These are phyloP conservation scores for Camellia granthamiana DNA, from an alignment of 148 eudicot species.

Conservation along the genomic window DNA sequence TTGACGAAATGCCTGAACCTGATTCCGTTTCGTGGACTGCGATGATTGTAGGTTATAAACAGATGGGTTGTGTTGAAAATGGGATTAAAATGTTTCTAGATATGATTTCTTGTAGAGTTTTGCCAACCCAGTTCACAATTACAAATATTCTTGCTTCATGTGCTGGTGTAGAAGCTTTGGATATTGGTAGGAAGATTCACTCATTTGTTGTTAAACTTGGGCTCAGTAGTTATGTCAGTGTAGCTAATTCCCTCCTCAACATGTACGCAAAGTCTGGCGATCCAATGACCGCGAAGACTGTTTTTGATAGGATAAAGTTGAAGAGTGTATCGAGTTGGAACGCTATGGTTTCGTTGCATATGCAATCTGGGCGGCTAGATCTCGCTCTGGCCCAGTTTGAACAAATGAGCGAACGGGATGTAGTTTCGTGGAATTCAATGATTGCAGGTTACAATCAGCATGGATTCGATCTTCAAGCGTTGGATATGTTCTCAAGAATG, in stretches of 20 bases:
- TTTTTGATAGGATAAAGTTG: conserved; percentile 53
- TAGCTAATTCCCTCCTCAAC: conserved; percentile 69
- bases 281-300: conserved; percentile 33
- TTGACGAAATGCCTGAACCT: conserved; percentile 41
- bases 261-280: conserved; percentile 80
- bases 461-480: conserved; percentile 29
- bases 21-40: conserved; percentile 52
- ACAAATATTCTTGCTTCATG: conserved; percentile 67
- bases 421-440: conserved; percentile 38
- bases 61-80: conserved; percentile 38
- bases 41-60: conserved; percentile 60
- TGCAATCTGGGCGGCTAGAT: conserved; percentile 50
- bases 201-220: conserved; percentile 59
- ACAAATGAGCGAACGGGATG: conserved; percentile 57
- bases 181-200: conserved; percentile 61
- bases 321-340: conserved; percentile 59
- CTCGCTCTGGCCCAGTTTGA: conserved; percentile 51
- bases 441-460: conserved; percentile 32
- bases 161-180: conserved; percentile 38
- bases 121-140: conserved; percentile 54
- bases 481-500: conserved; percentile 28
- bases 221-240: conserved; percentile 44
- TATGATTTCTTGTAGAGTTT: conserved; percentile 39
- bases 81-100: conserved; percentile 48
- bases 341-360: conserved; percentile 53